phyloP scores from a whole-genome alignment of 2,329 filamentous ascomycete species.

The Colletotrichum somersetense region DNA sequence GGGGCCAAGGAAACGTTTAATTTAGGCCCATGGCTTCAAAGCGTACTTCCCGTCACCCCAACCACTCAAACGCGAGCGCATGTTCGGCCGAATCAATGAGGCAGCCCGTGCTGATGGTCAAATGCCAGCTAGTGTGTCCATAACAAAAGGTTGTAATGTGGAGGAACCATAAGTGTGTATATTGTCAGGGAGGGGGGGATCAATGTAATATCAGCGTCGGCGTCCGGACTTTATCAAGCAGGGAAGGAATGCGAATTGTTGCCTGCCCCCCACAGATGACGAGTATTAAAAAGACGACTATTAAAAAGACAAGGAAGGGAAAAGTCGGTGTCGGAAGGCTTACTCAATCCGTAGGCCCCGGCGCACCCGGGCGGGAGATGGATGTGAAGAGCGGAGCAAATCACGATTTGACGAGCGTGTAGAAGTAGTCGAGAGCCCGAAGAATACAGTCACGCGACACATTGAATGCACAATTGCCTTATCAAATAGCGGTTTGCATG shows the following conservation, averaged over 20 bases:
- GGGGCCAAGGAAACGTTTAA: background rate
- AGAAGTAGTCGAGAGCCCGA: constrained; percentile 25
- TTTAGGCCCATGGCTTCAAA: constrained; percentile 11
- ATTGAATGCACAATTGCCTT: constrained; percentile 19
- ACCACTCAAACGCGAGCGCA: constrained; percentile 2
- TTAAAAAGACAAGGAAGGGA: background rate
- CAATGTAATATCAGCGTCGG: constrained; percentile 41
- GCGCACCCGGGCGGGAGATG: constrained; percentile 17
- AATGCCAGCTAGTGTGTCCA: background rate
- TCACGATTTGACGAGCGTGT: constrained; percentile 30
- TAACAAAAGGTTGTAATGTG: constrained; percentile 26
- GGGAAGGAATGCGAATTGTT: constrained; percentile 25
- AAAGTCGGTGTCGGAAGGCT: constrained; percentile 13
- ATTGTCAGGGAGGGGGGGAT: constrained; percentile 9
- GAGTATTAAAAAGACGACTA: background rate
- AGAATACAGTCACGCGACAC: constrained; percentile 39
- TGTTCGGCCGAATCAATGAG: constrained; percentile 20
- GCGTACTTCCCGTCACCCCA: constrained; percentile 5
- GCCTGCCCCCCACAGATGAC: constrained; percentile 26
- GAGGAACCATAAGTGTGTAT: constrained; percentile 24
- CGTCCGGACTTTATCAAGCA: constrained; percentile 38
- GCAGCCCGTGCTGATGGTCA: constrained; percentile 9
- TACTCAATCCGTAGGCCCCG: background rate
- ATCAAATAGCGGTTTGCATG: constrained; percentile 16
- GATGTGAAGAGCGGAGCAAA: constrained; percentile 35